Percentiles rank a stretch among this genome's conserved stretches.
These are phyloP conservation scores for Apiotrichum porosum DNA, from an alignment of 1,284 basidiomycete genomes.

Conservation along the genomic window DNA sequence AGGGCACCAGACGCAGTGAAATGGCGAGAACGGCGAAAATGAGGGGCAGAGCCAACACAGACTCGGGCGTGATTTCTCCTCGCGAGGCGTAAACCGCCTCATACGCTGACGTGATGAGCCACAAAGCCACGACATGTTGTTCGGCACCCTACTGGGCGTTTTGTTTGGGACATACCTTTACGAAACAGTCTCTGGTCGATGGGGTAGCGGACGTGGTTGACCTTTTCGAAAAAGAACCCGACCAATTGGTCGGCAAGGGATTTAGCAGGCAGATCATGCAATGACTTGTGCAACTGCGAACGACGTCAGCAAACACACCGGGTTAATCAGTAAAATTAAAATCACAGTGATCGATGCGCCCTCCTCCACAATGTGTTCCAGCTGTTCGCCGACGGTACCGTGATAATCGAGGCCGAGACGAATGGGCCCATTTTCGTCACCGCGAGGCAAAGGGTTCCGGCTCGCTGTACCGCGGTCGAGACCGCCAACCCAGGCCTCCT, in stretches of 20 bases:
- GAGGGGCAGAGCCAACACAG: slow-evolving; percentile 59
- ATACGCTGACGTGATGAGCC: slow-evolving; percentile 52
- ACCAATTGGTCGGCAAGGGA: slow-evolving; percentile 60
- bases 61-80: slow-evolving; percentile 8
- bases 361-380: slow-evolving; percentile 69
- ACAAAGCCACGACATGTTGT: background rate
- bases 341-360: slow-evolving; percentile 54
- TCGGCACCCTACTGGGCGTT: background rate
- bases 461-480: slow-evolving; percentile 28
- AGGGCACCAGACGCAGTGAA: slow-evolving; percentile 76
- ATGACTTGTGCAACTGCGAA: slow-evolving; percentile 56
- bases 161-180: slow-evolving; percentile 15
- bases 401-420: slow-evolving; percentile 25
- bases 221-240: slow-evolving; percentile 50
- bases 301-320: slow-evolving; percentile 43
- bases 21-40: slow-evolving; percentile 87
- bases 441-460: slow-evolving; percentile 34
- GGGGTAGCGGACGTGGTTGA: slow-evolving; percentile 89
- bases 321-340: slow-evolving; percentile 58
- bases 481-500: slow-evolving; percentile 20
- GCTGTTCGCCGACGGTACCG: slow-evolving; percentile 30
- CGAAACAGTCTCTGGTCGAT: slow-evolving; percentile 80
- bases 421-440: slow-evolving; percentile 20
- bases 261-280: slow-evolving; percentile 72
- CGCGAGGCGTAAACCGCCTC: slow-evolving; percentile 60